Evolutionary conservation across 768 basidiomycete species (phyloP), one percentile per base, ranked within the genome.

Genomic region (Lentinula aciculospora): DNA sequence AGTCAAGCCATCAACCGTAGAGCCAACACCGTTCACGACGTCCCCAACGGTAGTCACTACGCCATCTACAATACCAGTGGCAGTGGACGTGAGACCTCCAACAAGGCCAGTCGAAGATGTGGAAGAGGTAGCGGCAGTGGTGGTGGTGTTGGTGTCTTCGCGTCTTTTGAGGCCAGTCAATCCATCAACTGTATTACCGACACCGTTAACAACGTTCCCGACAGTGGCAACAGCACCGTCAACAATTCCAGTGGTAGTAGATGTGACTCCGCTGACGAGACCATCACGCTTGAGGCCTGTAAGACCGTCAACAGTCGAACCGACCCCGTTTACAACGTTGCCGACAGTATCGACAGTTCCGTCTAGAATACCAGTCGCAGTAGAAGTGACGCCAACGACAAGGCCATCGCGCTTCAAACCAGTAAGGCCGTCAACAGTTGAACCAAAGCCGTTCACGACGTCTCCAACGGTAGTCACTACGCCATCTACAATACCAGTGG

Each of bases 241-340:
- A 13, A 37, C 21, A 21, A 53, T 27, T 19, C 51, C 51, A 15
- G 51, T 53, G 34, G 51, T 36, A 17, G 51, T 53, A 17, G 51
- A 39, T 17, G 51, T 53, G 4, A 53, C 32, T 25, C 51, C 51
- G 1, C 25, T 23, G n/a, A 53, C 51, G 25, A 53, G 37, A 23
- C 51, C 51, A 40, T 53, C 51, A 13, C 51, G 51, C 36, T 28
- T 53, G 51, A 53, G 51, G 5, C 51, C 36, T 10, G 36, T 53
- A 37, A 53, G 36, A 21, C 23, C 25, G 23, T 53, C 51, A 25
- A 53, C 51, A n/a, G 51, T 53, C 23, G n/a, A 17, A 34, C 51
- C 36, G 25, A 39, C 51, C 10, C 36, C 36, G 17, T 53, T 39
- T 1, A 53, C 51, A 8, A 53, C 51, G 23, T 29, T n/a, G n/a